Evolutionary conservation across 257 asterid species (phyloP), one percentile per base, ranked within the genome.

Genomic region (Penstemon eatonii): DNA sequence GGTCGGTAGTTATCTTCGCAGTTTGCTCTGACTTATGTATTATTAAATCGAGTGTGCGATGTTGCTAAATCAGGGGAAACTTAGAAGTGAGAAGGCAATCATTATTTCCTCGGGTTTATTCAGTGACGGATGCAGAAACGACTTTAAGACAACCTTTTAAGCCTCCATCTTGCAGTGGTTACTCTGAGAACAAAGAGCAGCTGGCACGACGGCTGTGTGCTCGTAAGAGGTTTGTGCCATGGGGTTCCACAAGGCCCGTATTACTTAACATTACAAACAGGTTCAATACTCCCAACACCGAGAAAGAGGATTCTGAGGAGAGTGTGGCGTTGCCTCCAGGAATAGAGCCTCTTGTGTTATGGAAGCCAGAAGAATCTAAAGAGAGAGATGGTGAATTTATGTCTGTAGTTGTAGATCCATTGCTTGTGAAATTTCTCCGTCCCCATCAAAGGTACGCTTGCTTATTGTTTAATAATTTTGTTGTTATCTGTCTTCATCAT

Each of bases 141-240:
- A 79, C 81, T 60, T 71, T 83, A 71, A 80, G 99, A 65, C 84
- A 83, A 78, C 99, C 99, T 52, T 93, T 93, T 75, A 93, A 90
- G 76, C 96, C 96, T 69, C 99, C 96, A 33, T 80, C 86, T 66
- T 84, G 91, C 38, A 66, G 78, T 80, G 96, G 99, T 53, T 90
- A 90, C 78, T 77, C 81, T 9, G 86, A 79, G 56, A 83, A 73
- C 75, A 84, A 85, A 54, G 95, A 84, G 73, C 87, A 83, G 73
- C 80, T 93, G 54, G 68, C 85, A 42, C 89, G 89, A n/a, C 83
- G 92, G 72, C 97, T 93, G 52, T 80, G 80, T 56, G 97, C 96
- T 73, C 95, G 99, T 50, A 93, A 87, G 82, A 83, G 88, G 75
- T 93, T 93, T 71, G 96, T 93, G 66, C 99, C 99, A 4, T 93